Conservation (phyloP, 495 filamentous ascomycete genomes). For the Sabuloglossum arenarium region DNA sequence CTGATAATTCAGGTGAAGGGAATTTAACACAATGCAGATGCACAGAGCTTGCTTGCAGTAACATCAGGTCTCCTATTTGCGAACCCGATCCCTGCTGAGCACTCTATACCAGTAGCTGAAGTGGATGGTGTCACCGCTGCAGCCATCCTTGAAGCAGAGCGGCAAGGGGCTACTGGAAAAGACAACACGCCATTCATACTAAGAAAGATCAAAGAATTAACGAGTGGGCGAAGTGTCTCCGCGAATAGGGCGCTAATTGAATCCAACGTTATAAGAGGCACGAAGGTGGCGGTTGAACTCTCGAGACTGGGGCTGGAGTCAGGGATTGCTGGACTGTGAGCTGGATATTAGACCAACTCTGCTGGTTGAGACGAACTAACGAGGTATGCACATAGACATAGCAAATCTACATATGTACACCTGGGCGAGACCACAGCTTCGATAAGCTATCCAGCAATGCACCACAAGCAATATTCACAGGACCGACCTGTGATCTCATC, state of each 20-base stretch:
- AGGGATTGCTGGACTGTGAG: constrained; percentile 26
- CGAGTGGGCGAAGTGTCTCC: constrained; percentile 42
- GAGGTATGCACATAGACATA: constrained; percentile 4
- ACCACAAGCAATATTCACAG: neutral
- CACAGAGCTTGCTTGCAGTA: constrained; percentile 40
- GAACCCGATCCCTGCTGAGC: constrained; percentile 60
- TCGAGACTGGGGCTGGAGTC: constrained; percentile 22
- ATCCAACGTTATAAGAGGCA: constrained; percentile 42
- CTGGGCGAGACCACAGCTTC: neutral
- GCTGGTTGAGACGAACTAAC: neutral
- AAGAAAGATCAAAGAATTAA: constrained; percentile 59
- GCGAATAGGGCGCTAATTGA: constrained; percentile 64
- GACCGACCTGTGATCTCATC: neutral
- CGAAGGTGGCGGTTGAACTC: constrained; percentile 8
- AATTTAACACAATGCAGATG: constrained; percentile 22
- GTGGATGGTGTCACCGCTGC: constrained; percentile 56
- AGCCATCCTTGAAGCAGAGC: constrained; percentile 50
- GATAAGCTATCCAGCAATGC: neutral
- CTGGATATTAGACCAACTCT: constrained; percentile 16
- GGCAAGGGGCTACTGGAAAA: constrained; percentile 46
- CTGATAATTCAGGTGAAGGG: neutral
- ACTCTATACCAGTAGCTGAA: constrained; percentile 44
- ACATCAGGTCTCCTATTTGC: constrained; percentile 64
- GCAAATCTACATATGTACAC: neutral
- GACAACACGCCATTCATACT: constrained; percentile 83